Percentiles rank a stretch among this genome's conserved stretches.
Evolutionary conservation across 2,329 filamentous ascomycete genomes (phyloP).

Genomic region (Colletotrichum sp.): DNA sequence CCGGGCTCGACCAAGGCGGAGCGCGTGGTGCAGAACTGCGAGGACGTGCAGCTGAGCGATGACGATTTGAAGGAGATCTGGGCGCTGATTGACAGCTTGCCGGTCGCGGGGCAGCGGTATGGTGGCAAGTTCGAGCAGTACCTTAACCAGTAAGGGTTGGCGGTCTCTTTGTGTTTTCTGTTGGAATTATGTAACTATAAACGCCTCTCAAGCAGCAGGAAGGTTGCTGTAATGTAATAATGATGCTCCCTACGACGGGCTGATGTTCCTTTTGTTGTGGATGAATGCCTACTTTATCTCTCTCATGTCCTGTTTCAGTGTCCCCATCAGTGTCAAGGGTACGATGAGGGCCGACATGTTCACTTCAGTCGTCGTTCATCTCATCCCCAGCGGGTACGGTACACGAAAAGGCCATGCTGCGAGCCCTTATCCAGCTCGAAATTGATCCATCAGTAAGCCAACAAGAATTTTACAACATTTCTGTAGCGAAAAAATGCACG

Average conservation of each 20-base stretch:
- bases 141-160: not conserved
- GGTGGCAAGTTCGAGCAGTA: not conserved
- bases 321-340: not conserved
- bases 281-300: not conserved
- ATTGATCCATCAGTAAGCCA: not conserved
- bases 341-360: not conserved
- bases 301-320: not conserved
- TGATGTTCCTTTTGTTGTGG: not conserved
- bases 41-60: slow-evolving; percentile 50
- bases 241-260: not conserved
- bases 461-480: not conserved
- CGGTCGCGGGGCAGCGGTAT: slow-evolving; percentile 54
- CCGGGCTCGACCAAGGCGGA: slow-evolving; percentile 64
- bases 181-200: not conserved
- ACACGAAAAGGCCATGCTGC: not conserved
- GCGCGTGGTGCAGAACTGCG: slow-evolving; percentile 66
- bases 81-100: slow-evolving; percentile 50
- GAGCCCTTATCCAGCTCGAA: not conserved
- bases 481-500: not conserved
- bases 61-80: slow-evolving; percentile 58
- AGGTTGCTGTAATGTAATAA: not conserved
- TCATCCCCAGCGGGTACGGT: not conserved
- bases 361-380: not conserved
- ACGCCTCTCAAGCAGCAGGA: not conserved
- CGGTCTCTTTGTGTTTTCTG: not conserved